phyloP scores from a whole-genome alignment of 371 early-diverging fungal species.

The Mucor irregularis region DNA sequence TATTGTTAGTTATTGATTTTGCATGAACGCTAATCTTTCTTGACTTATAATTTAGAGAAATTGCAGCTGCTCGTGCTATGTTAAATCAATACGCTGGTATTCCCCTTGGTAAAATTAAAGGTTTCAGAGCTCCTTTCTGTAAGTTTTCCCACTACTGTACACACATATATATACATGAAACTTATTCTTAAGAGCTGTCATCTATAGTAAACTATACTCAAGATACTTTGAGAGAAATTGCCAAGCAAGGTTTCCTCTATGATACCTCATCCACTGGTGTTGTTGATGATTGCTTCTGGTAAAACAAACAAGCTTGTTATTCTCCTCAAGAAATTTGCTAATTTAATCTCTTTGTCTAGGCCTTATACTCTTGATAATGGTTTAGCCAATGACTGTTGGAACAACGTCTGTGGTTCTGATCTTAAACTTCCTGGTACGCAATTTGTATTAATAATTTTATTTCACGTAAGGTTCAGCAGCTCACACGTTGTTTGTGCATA shows the following conservation, averaged over 20 bases:
- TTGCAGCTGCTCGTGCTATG: conserved; percentile 55
- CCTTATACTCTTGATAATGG: conserved; percentile 80
- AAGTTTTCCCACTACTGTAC: conserved; percentile 8
- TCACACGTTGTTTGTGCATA: conserved; percentile 35
- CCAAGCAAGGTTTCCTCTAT: conserved; percentile 64
- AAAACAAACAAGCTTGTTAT: too few species aligned
- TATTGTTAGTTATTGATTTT: not conserved
- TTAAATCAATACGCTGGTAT: conserved; percentile 65
- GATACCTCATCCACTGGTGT: conserved; percentile 65
- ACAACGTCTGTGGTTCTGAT: conserved; percentile 52
- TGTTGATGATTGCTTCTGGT: conserved; percentile 61
- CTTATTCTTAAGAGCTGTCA: not conserved
- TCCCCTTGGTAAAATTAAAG: conserved; percentile 65
- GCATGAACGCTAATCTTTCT: not conserved
- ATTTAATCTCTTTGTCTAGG: conserved; percentile 19
- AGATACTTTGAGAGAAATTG: conserved; percentile 52
- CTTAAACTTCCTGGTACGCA: conserved; percentile 57
- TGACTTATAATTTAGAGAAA: conserved; percentile 42
- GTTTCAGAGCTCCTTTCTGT: conserved; percentile 74
- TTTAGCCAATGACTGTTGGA: conserved; percentile 72
- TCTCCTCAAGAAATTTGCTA: too few species aligned
- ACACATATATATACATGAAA: not conserved
- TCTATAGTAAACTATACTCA: conserved; percentile 60
- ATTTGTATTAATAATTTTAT: too few species aligned
- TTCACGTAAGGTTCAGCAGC: too few species aligned